These are phyloP conservation scores for Starmerella asiatica DNA, from an alignment of 805 yeast genomes.

Conservation along the genomic window DNA sequence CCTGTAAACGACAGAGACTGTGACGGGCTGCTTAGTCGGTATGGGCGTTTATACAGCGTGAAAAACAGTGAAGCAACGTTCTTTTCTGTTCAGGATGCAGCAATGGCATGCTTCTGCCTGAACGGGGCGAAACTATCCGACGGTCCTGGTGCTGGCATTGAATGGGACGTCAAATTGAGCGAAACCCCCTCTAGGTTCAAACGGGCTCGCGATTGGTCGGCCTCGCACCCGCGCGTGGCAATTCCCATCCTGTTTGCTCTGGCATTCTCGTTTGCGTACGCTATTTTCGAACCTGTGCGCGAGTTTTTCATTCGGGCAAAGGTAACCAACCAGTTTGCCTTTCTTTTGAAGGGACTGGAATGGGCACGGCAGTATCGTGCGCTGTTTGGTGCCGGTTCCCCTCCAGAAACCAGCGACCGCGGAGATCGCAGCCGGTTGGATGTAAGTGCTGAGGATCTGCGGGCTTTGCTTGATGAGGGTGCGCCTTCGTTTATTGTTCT, in stretches of 20 bases:
- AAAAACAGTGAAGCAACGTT: constrained; percentile 35
- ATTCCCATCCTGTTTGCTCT: constrained; percentile 69
- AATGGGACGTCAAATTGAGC: constrained; percentile 31
- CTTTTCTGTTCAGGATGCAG: constrained; percentile 49
- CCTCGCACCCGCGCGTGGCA: constrained; percentile 68
- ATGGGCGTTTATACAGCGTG: constrained; percentile 56
- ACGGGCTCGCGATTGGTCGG: constrained; percentile 41
- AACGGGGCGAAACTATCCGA: constrained; percentile 35
- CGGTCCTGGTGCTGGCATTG: neutral
- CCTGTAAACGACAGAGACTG: constrained; percentile 60
- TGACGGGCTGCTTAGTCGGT: constrained; percentile 70
- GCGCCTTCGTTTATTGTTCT: constrained; percentile 81
- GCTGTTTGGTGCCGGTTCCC: neutral
- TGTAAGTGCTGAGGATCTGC: constrained; percentile 48
- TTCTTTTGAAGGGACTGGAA: constrained; percentile 2
- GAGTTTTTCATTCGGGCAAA: constrained; percentile 63
- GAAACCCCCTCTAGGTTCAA: constrained; percentile 4
- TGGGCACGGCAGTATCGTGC: constrained; percentile 5
- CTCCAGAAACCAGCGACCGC: neutral
- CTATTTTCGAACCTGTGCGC: constrained; percentile 87
- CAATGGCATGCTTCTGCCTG: constrained; percentile 79
- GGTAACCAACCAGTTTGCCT: constrained; percentile 28
- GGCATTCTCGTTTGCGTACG: constrained; percentile 66
- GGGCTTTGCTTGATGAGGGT: constrained; percentile 73
- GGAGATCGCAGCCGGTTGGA: constrained; percentile 6